Conservation (phyloP, 768 basidiomycete species). For the Leccinellum luteum region DNA sequence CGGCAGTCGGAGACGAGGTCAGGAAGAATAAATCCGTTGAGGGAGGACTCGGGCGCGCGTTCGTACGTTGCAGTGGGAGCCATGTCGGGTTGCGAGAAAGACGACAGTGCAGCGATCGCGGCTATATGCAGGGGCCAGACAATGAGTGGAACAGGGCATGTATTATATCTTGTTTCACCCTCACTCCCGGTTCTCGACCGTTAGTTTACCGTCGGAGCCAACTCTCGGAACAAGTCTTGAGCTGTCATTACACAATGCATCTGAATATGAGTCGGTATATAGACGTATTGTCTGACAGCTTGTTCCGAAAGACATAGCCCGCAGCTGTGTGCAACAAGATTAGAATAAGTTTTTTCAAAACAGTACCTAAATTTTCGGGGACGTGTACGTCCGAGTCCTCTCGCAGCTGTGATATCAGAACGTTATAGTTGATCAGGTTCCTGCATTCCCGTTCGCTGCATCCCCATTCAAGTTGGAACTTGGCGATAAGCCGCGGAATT, state of each 20-base stretch:
- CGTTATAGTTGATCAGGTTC: neutral
- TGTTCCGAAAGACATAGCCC: neutral
- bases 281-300: neutral
- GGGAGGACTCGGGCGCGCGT: conserved; percentile 3
- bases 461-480: neutral
- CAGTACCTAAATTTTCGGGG: neutral
- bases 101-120: neutral
- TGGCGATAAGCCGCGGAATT: neutral
- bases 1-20: conserved; percentile 41
- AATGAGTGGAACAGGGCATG: conserved; percentile 12
- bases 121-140: neutral
- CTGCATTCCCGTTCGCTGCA: neutral
- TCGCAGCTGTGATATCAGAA: neutral
- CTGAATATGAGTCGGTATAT: neutral
- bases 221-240: neutral
- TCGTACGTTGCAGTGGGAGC: conserved; percentile 26
- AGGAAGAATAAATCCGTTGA: conserved; percentile 35
- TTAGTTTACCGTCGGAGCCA: neutral
- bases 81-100: conserved; percentile 13
- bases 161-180: neutral
- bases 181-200: neutral
- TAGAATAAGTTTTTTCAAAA: neutral
- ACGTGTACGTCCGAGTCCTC: neutral
- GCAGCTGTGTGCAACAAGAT: neutral
- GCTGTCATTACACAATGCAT: conserved; percentile 5